Base-by-base conservation (phyloP, 306 rosid genomes). In the Sechiopsis laciniata region DNA sequence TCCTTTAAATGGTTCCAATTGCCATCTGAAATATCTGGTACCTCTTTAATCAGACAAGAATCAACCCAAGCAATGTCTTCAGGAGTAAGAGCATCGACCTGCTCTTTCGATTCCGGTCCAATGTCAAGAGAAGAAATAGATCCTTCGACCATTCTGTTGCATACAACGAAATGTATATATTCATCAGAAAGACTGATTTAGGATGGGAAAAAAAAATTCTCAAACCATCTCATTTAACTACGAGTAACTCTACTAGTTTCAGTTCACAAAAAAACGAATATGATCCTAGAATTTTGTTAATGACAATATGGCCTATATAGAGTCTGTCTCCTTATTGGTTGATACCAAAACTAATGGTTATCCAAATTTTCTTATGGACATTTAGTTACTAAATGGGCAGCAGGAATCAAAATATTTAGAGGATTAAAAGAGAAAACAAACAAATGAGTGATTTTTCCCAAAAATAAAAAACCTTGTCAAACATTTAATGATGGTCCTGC, bases 131-230 rank as follows among this genome's bases (percentile, higher is more conserved):
- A 78, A 26, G 84, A 87, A 3, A 8, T 17, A 4, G 53, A 65
- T 17, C 29, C 78, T 91, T 89, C 69, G 85, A 81, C 97, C 98
- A 93, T 53, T 94, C 94, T 7, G 94, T 96, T 79, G 91, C 93
- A 96, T 96, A 87, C 6, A 94, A 79, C 78, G 13, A 68, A 5
- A 50, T 15, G 42, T 13, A 13, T 22, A 69, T 15, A 50, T 22
- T 14, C 8, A 21, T 24, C 45, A 69, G 73, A 20, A 67, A 67
- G 5, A 21, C 35, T 68, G 58, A 42, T 42, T 42, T 42, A 42
- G 48, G 10, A 42, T 42, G 48, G 10, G 8, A 46, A 20, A 48
- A 17, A 69, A 21, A 22, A 19, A 19, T 1, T 40, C 32, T 20
- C 19, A 68, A 9, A 6, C 37, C 8, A n/a, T 37, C 12, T 48